Evolutionary conservation across 352 stramenopile genomes (phyloP), one percentile per base, ranked within the genome.

Genomic region (Phytophthora pluvialis): DNA sequence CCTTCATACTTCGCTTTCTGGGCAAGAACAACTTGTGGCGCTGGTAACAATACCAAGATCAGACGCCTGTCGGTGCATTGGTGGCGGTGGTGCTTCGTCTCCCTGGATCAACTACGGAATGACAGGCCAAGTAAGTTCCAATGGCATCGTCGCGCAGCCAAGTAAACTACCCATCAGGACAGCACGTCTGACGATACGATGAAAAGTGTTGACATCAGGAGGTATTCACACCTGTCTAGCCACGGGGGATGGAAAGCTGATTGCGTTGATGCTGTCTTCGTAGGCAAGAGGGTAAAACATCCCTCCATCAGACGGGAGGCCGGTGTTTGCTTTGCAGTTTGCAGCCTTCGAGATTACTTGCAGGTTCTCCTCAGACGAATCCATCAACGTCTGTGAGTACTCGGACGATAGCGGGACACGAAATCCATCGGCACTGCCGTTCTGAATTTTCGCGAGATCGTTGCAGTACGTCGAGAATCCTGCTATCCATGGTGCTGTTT

Each of bases 241-340:
- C 8, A 28, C 16, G 32, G 18, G 33, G 13, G 26, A 26, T 33
- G 56, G 47, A 9, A 12, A 52, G 21, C 50, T 72, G 12, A 68
- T 68, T 9, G 50, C 43, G 26, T 67, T 72, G 29, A 72, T 56
- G 10, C 31, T 16, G 36, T 68, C 57, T 44, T 72, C 64, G 4
- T 56, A 44, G 0, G 0, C 38, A 6, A 72, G 46, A 36, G 64
- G 64, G 18, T 68, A 60, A 47, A 72, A 63, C 6, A 60, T 25
- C 25, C 40, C 13, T 49, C 29, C 13, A 44, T 26, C 33, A 16
- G 13, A 42, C 10, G n/a, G 28, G 5, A 56, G 21, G 7, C 16
- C 3, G 15, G 21, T 45, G 11, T 1, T 60, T 6, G 40, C 8
- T 11, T 57, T 42, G n/a, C 61, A 69, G 4, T 54, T 44, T 18